A percentile compares a stretch with the other conserved stretches of the same genome.
These are phyloP conservation scores for Lasiodiplodia sp. DNA, from an alignment of 2,329 filamentous ascomycete species.

Conservation along the genomic window DNA sequence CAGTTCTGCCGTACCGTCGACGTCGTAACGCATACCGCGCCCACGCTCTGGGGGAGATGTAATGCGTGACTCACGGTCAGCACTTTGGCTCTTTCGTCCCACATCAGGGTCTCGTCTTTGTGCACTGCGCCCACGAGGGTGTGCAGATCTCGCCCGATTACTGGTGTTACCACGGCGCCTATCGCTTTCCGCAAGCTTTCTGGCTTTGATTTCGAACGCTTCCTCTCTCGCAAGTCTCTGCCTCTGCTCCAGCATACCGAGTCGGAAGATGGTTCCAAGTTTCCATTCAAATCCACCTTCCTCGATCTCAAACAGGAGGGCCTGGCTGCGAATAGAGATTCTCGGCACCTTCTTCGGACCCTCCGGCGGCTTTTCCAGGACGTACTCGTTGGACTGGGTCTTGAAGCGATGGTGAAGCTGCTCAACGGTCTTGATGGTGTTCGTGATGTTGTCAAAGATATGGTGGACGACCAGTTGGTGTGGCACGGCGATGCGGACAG, in stretches of 20 bases:
- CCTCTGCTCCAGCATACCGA: conserved; percentile 86
- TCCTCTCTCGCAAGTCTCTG: conserved; percentile 90
- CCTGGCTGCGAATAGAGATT: conserved; percentile 80
- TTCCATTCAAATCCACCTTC: conserved; percentile 99
- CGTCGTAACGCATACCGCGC: conserved; percentile 74
- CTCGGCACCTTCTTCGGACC: conserved; percentile 86
- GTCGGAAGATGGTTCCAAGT: conserved; percentile 89
- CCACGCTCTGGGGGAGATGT: conserved; percentile 35
- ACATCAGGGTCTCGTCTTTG: conserved; percentile 41
- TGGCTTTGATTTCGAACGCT: conserved; percentile 86
- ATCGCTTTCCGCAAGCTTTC: conserved; percentile 71
- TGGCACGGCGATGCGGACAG: conserved; percentile 85
- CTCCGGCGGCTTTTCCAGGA: conserved; percentile 84
- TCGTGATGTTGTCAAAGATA: conserved; percentile 92
- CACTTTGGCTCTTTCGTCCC: conserved; percentile 51
- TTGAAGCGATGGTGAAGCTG: conserved; percentile 94
- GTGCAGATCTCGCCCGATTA: conserved; percentile 61
- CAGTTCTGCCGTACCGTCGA: conserved; percentile 76
- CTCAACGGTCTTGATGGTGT: conserved; percentile 83
- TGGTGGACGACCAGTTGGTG: conserved; percentile 89
- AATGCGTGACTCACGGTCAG: conserved; percentile 31
- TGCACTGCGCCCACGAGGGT: conserved; percentile 51
- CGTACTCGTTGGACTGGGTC: conserved; percentile 86
- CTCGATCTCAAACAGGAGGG: conserved; percentile 89
- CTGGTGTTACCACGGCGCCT: conserved; percentile 59